Conservation (phyloP, 805 yeast species). For the Ogataea degrootiae region DNA sequence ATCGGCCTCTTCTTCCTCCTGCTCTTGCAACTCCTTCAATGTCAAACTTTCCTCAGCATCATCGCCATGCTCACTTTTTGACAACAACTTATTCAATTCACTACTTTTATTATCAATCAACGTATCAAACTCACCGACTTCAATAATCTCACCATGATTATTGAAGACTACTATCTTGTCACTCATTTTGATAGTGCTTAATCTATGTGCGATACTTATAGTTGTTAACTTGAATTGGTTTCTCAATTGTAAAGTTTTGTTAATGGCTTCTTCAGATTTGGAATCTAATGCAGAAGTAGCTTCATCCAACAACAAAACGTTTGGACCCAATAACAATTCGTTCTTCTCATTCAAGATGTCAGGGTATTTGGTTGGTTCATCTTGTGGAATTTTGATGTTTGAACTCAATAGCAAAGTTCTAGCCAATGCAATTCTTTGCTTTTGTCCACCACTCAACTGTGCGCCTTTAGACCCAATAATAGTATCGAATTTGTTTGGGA, state of each 20-base stretch:
- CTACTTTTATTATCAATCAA: slow-evolving; percentile 43
- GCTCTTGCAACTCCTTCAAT: slow-evolving; percentile 5
- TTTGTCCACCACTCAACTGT: slow-evolving; percentile 92
- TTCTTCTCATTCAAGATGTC: slow-evolving; percentile 20
- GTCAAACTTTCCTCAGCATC: slow-evolving; percentile 21
- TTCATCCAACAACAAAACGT: slow-evolving; percentile 81
- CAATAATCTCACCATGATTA: slow-evolving; percentile 69
- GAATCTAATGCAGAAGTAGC: slow-evolving; percentile 94
- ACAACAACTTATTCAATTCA: slow-evolving; percentile 40
- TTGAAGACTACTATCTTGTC: slow-evolving; percentile 71
- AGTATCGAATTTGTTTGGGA: slow-evolving; percentile 82
- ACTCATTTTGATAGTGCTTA: slow-evolving; percentile 81
- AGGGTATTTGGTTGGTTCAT: slow-evolving; percentile 2
- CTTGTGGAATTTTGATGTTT: slow-evolving; percentile 9
- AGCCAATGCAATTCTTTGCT: slow-evolving; percentile 88
- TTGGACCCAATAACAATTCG: slow-evolving; percentile 46
- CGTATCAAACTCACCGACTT: slow-evolving; percentile 56
- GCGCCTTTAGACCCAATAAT: slow-evolving; percentile 82
- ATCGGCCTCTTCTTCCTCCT: slow-evolving; percentile 2
- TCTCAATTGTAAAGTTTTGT: slow-evolving; percentile 59
- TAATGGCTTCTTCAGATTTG: slow-evolving; percentile 80
- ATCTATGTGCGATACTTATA: slow-evolving; percentile 86
- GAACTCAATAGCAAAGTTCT: slow-evolving; percentile 64
- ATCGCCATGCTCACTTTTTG: slow-evolving; percentile 24
- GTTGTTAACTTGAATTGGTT: slow-evolving; percentile 60